Evolutionary conservation across 2,329 filamentous ascomycete species (phyloP).

Genomic region (Rosellinia necatrix): DNA sequence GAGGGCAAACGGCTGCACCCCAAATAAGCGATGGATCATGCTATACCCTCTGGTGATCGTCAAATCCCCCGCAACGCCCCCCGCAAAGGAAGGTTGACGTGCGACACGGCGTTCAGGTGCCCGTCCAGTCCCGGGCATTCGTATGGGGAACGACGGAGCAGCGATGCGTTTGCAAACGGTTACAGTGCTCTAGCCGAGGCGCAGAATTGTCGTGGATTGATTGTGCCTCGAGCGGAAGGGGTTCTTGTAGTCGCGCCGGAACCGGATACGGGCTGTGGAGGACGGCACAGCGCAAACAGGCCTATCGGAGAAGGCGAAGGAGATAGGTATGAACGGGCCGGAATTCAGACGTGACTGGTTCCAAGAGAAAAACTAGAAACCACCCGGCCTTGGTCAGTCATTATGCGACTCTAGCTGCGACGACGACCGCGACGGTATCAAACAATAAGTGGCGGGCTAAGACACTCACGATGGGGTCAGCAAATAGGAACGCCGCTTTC

Average conservation of each 20-base stretch:
- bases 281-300: slow-evolving; percentile 6
- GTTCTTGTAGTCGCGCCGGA: slow-evolving; percentile 9
- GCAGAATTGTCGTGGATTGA: slow-evolving; percentile 4
- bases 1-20: slow-evolving; percentile 25
- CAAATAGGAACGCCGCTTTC: background rate
- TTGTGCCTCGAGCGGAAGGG: background rate
- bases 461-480: slow-evolving; percentile 19
- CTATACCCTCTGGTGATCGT: slow-evolving; percentile 37
- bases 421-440: background rate
- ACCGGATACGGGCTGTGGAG: slow-evolving; percentile 18
- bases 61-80: slow-evolving; percentile 22
- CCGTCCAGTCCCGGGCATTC: slow-evolving; percentile 29
- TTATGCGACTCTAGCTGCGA: slow-evolving; percentile 13
- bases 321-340: slow-evolving; percentile 21
- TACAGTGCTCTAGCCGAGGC: slow-evolving; percentile 19
- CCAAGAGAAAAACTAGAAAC: slow-evolving; percentile 24
- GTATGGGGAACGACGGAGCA: slow-evolving; percentile 23
- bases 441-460: slow-evolving; percentile 1
- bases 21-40: slow-evolving; percentile 41
- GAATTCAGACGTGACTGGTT: slow-evolving; percentile 25
- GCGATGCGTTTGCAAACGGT: slow-evolving; percentile 29
- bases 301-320: slow-evolving; percentile 21
- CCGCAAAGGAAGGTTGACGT: slow-evolving; percentile 22
- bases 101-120: slow-evolving; percentile 29
- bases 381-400: slow-evolving; percentile 26